Conservation (phyloP, 441 rosid species). For the Aquilaria agallochum region DNA sequence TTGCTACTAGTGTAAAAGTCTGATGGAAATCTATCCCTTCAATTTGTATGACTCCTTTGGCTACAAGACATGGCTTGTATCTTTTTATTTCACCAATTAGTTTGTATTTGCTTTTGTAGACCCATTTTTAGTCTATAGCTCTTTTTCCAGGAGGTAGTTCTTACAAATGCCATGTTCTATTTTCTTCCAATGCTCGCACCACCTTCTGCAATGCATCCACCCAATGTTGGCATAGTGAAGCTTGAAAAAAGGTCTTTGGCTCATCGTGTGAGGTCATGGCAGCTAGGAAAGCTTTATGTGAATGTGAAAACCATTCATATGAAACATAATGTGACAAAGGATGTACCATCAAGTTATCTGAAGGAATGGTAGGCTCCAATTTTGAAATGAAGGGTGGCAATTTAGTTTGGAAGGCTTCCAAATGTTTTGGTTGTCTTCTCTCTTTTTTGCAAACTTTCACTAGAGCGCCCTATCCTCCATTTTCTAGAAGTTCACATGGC, state of each 20-base stretch:
- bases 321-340: neutral
- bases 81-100: neutral
- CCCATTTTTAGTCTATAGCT: neutral
- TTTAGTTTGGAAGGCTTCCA: neutral
- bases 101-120: neutral
- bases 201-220: neutral
- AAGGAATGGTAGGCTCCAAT: neutral
- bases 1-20: neutral
- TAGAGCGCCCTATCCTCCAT: too few relatives aligned
- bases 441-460: neutral
- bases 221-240: neutral
- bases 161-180: neutral
- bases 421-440: neutral
- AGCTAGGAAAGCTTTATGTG: neutral
- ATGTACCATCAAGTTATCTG: neutral
- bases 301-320: neutral
- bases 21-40: slow-evolving; percentile 2
- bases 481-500: too few relatives aligned
- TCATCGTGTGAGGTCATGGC: neutral
- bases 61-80: neutral
- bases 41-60: neutral
- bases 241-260: neutral
- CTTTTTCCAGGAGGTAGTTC: neutral
- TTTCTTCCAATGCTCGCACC: neutral
- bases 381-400: neutral